Base-by-base conservation (phyloP, 306 rosid species). In the Trifolium fragiferum region DNA sequence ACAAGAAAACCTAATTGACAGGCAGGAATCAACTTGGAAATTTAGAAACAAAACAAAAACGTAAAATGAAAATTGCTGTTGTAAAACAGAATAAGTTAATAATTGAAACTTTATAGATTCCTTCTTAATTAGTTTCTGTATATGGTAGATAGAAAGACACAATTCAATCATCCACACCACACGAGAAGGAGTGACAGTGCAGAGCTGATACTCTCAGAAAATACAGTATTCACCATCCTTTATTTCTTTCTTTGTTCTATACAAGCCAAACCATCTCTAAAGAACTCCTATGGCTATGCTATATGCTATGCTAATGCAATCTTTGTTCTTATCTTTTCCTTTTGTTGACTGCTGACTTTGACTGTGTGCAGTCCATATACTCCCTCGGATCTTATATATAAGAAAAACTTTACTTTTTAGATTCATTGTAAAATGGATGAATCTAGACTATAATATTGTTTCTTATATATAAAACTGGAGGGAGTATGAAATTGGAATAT, bases 61-160 rank as follows among this genome's bases (percentile, higher is more conserved):
- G 8, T 38, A 2, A 68, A 66, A 57, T 21, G 1, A 55, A 40
- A 72, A 41, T n/a, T 20, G 19, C 61, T 33, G 50, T 16, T 63
- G 63, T 40, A 1, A 75, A 74, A 70, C 9, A 35, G 66, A 46
- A 23, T n/a, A 16, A 47, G 68, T 47, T 18, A 37, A 76, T 66
- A 62, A 57, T 81, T 54, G 74, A 76, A 70, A 76, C 78, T 35
- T 81, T 47, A 19, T 44, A 58, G 81, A 70, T 76, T 76, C 75
- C 41, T 76, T 44, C 50, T 43, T 12, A 4, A 32, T 5, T 33
- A 11, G 59, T 53, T 53, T 53, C 5, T 64, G 5, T 66, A 6
- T 35, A 14, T 58, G 57, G 16, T 33, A 49, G 59, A 19, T 12
- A 44, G 2, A 12, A 61, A 33, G 79, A 66, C 35, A 23, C 49